These are phyloP conservation scores for Pyrenophora teres DNA, from an alignment of 2,329 filamentous ascomycete genomes.

Conservation along the genomic window DNA sequence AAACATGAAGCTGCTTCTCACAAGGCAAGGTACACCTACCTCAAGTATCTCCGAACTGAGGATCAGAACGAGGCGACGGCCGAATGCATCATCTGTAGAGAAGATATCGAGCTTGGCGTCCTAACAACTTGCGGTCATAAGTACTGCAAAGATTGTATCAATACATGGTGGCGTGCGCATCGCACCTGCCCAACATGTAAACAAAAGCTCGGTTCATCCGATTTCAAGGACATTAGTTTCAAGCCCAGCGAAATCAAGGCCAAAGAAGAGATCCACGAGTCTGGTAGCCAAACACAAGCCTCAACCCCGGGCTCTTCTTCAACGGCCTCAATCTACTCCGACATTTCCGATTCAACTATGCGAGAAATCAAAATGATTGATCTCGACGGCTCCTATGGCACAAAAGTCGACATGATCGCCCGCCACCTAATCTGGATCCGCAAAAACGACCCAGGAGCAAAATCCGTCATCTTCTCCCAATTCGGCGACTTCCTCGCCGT, in stretches of 20 bases:
- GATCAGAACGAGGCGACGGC: conserved; percentile 60
- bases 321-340: conserved; percentile 70
- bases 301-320: conserved; percentile 34
- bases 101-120: conserved; percentile 74
- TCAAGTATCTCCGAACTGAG: conserved; percentile 66
- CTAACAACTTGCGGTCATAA: conserved; percentile 84
- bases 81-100: conserved; percentile 86
- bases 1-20: conserved; percentile 64
- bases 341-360: conserved; percentile 72
- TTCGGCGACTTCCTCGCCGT: conserved; percentile 80
- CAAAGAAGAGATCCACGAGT: conserved; percentile 58
- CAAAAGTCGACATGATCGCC: conserved; percentile 77
- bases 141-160: conserved; percentile 88
- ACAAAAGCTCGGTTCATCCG: conserved; percentile 63
- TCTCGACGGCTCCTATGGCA: conserved; percentile 75
- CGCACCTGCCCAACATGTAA: conserved; percentile 87
- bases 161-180: conserved; percentile 74
- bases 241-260: conserved; percentile 76
- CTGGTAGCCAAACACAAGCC: conserved; percentile 22
- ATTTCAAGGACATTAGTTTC: conserved; percentile 83
- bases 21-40: conserved; percentile 77
- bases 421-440: conserved; percentile 85
- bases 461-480: conserved; percentile 94
- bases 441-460: conserved; percentile 80
- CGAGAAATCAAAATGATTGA: conserved; percentile 82